phyloP scores from a whole-genome alignment of 2,329 filamentous ascomycete genomes.

The Ascochyta clinopodiicola region DNA sequence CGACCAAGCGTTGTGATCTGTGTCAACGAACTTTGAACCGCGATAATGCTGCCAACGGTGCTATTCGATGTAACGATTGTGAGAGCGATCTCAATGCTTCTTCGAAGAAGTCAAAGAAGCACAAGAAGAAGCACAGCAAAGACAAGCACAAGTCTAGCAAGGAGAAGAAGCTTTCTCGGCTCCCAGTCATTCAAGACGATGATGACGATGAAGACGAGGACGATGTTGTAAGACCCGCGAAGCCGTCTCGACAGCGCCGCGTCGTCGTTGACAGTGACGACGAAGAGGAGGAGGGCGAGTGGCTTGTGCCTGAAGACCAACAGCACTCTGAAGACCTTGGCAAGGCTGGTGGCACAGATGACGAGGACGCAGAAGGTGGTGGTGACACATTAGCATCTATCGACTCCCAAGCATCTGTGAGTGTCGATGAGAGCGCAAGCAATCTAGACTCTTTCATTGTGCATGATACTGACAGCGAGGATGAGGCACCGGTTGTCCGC shows the following conservation, averaged over 20 bases:
- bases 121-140: conserved; percentile 56
- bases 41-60: conserved; percentile 60
- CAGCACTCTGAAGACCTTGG: conserved; percentile 68
- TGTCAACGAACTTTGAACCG: conserved; percentile 73
- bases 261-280: conserved; percentile 71
- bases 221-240: conserved; percentile 16
- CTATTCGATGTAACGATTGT: conserved; percentile 74
- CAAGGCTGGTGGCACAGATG: conserved; percentile 81
- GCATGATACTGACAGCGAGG: conserved; percentile 46
- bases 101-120: conserved; percentile 48
- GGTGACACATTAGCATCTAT: conserved; percentile 79
- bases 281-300: conserved; percentile 74
- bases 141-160: conserved; percentile 37
- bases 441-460: conserved; percentile 45
- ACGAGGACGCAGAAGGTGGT: conserved; percentile 86
- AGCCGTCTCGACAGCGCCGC: conserved; percentile 40
- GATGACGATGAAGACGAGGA: conserved; percentile 29
- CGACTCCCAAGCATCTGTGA: conserved; percentile 71
- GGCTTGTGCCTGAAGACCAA: conserved; percentile 77
- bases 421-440: conserved; percentile 56
- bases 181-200: conserved; percentile 35
- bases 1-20: conserved; percentile 80
- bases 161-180: conserved; percentile 54
- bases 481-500: conserved; percentile 46
- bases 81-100: conserved; percentile 71